These are phyloP conservation scores for Rauvolfia tetraphylla DNA, from an alignment of 257 asterid genomes.

Conservation along the genomic window DNA sequence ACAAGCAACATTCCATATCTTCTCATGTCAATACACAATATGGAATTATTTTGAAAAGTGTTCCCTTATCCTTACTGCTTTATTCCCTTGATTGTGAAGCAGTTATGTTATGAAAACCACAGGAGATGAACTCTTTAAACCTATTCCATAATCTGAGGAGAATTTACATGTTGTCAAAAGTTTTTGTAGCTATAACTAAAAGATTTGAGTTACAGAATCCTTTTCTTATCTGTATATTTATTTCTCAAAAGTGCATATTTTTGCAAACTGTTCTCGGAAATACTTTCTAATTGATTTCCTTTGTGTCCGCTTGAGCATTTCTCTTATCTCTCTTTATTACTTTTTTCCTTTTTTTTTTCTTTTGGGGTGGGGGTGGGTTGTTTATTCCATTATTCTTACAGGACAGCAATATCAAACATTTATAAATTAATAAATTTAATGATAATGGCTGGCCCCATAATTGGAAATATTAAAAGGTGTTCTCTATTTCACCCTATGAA, in stretches of 20 bases:
- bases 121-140: neutral
- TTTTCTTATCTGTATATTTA: neutral
- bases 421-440: neutral
- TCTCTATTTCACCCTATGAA: neutral
- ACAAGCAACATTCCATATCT: neutral
- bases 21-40: neutral
- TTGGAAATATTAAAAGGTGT: neutral
- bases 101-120: neutral
- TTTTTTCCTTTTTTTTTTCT: neutral
- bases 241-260: neutral
- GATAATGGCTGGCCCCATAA: neutral
- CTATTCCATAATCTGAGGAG: neutral
- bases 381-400: too few relatives aligned
- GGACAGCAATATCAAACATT: neutral
- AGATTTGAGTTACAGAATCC: neutral
- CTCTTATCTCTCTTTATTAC: too few relatives aligned
- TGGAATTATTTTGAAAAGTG: neutral
- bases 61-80: neutral
- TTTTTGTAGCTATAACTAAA: neutral
- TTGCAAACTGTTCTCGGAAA: neutral
- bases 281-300: neutral
- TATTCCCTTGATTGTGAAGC: neutral
- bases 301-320: neutral
- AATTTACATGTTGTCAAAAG: neutral
- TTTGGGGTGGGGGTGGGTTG: too few relatives aligned